These are phyloP conservation scores for Fraxinus velutina DNA, from an alignment of 305 asterid genomes.

Conservation along the genomic window DNA sequence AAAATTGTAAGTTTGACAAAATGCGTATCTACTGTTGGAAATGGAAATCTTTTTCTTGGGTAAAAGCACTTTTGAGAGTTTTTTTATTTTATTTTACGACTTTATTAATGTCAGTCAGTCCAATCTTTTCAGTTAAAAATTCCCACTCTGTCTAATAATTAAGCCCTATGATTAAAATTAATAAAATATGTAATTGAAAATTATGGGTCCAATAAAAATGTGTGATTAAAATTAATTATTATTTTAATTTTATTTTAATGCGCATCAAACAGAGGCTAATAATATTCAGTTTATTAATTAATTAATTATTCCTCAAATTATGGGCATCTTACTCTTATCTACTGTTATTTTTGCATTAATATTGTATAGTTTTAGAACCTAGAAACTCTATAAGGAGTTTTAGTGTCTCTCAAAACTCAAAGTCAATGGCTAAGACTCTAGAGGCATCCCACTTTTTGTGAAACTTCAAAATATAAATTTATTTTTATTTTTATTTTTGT, in stretches of 20 bases:
- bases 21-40: conserved; percentile 50
- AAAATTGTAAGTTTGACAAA: conserved; percentile 63
- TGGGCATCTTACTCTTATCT: not conserved
- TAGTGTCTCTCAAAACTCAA: not conserved
- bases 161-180: too few species aligned
- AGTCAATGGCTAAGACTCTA: not conserved
- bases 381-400: too few species aligned
- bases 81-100: conserved; percentile 3
- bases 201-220: too few species aligned
- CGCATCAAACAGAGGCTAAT: too few species aligned
- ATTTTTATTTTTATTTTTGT: too few species aligned
- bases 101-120: conserved; percentile 19
- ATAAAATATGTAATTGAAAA: too few species aligned
- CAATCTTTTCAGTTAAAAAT: not conserved
- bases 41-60: conserved; percentile 27
- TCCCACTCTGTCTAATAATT: not conserved
- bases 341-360: too few species aligned
- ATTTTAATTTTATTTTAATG: too few species aligned
- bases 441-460: not conserved
- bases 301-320: not conserved
- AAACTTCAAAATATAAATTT: too few species aligned
- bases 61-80: conserved; percentile 34
- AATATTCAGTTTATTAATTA: not conserved
- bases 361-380: too few species aligned
- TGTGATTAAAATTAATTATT: too few species aligned